A percentile compares a stretch with the other conserved stretches of the same genome.
Evolutionary conservation across 768 basidiomycete genomes (phyloP).

Genomic region (Leccinum broughii): DNA sequence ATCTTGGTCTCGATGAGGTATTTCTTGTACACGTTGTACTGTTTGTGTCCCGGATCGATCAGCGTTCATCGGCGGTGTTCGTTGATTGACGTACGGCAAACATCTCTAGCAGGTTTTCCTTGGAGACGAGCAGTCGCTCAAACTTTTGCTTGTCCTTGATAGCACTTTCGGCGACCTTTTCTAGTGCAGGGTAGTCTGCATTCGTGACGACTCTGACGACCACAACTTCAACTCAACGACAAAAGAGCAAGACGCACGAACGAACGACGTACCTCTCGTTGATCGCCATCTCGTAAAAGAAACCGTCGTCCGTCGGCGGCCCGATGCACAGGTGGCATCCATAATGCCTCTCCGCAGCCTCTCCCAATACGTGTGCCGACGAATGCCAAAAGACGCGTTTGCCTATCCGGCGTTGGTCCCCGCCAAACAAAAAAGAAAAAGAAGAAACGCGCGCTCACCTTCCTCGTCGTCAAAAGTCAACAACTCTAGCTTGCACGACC

Average conservation of each 20-base stretch:
- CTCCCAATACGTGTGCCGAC: slow-evolving; percentile 96
- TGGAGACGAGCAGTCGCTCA: slow-evolving; percentile 89
- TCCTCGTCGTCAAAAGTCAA: slow-evolving; percentile 93
- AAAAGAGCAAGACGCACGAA: too few species aligned
- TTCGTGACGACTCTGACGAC: slow-evolving; percentile 66
- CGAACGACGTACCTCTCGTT: slow-evolving; percentile 56
- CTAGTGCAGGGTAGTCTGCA: slow-evolving; percentile 84
- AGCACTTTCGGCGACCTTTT: slow-evolving; percentile 83
- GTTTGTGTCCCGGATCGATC: slow-evolving; percentile 8
- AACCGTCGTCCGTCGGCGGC: slow-evolving; percentile 96
- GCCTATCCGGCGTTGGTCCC: slow-evolving; percentile 42
- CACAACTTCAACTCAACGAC: background rate
- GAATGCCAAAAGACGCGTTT: slow-evolving; percentile 99
- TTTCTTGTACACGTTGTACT: slow-evolving; percentile 99
- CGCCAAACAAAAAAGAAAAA: background rate
- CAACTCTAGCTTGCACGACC: slow-evolving; percentile 74
- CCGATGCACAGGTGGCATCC: slow-evolving; percentile 97
- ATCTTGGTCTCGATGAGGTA: slow-evolving; percentile 95
- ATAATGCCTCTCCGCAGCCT: slow-evolving; percentile 94
- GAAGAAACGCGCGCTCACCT: slow-evolving; percentile 38
- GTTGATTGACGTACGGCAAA: slow-evolving; percentile 65
- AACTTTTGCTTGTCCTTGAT: slow-evolving; percentile 98
- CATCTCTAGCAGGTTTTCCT: slow-evolving; percentile 96
- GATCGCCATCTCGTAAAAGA: slow-evolving; percentile 99
- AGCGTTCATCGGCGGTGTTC: background rate